Evolutionary conservation across 1,284 basidiomycete genomes (phyloP).

Genomic region (Wallemia hederae): DNA sequence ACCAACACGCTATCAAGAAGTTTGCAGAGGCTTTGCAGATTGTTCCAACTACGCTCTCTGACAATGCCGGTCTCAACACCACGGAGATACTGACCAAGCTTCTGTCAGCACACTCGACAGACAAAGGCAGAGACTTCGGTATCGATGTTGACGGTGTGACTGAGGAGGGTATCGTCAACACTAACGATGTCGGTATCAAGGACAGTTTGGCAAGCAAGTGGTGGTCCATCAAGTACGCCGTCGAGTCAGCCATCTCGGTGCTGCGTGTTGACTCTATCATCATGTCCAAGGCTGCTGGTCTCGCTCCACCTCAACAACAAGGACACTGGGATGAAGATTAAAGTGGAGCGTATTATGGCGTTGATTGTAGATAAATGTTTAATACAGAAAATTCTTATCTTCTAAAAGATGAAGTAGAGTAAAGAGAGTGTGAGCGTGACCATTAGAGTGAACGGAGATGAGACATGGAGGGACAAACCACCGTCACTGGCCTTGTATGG

Average conservation of each 20-base stretch:
- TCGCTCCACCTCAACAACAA: constrained; percentile 13
- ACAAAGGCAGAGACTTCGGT: constrained; percentile 34
- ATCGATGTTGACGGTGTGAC: constrained; percentile 66
- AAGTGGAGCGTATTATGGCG: neutral
- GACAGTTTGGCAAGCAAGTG: constrained; percentile 65
- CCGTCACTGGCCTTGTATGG: neutral
- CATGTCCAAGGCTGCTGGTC: constrained; percentile 39
- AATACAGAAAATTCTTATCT: neutral
- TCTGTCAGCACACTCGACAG: constrained; percentile 61
- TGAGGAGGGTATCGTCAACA: constrained; percentile 35
- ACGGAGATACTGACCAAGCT: constrained; percentile 69
- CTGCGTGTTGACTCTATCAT: constrained; percentile 93
- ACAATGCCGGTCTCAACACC: constrained; percentile 83
- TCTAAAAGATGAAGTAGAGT: neutral
- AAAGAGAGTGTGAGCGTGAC: neutral
- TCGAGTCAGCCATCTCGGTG: constrained; percentile 78
- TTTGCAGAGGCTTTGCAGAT: constrained; percentile 78
- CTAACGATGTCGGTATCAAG: constrained; percentile 33
- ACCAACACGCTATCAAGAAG: constrained; percentile 77
- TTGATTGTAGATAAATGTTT: neutral
- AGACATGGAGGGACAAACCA: neutral
- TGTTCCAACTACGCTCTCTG: constrained; percentile 69
- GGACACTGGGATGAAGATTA: constrained; percentile 11
- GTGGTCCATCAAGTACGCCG: constrained; percentile 66
- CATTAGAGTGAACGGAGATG: neutral